Conservation (phyloP, 306 rosid species). For the Cicer arietinum region DNA sequence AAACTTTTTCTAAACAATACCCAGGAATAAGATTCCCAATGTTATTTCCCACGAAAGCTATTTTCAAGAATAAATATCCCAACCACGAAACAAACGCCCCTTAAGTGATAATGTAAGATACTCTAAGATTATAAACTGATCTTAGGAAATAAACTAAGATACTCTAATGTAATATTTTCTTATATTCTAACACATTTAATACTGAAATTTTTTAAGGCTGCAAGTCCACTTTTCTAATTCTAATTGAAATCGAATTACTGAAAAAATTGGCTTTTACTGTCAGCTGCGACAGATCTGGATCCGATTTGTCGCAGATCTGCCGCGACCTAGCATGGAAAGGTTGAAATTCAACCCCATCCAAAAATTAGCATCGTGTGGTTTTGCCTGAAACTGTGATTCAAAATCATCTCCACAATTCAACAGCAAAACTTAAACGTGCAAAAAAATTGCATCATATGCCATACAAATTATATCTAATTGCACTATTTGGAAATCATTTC, state of each 20-base stretch:
- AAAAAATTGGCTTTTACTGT: not conserved
- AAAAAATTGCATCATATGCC: not conserved
- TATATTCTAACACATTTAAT: not conserved
- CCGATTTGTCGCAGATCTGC: conserved; percentile 31
- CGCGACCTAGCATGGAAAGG: conserved; percentile 10
- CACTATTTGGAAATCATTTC: conserved; percentile 2
- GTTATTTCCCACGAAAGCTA: too few species aligned
- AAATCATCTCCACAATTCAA: conserved; percentile 30
- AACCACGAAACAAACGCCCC: too few species aligned
- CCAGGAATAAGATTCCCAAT: too few species aligned
- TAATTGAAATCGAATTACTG: not conserved
- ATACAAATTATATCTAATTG: conserved; percentile 19
- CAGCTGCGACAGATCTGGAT: conserved; percentile 12
- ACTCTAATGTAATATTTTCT: too few species aligned
- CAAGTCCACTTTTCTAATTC: not conserved
- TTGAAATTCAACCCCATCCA: not conserved
- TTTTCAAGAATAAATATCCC: too few species aligned
- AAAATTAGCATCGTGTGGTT: not conserved
- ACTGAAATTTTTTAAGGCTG: not conserved
- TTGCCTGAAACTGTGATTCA: not conserved
- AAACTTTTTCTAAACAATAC: too few species aligned
- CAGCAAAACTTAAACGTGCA: not conserved
- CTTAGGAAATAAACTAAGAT: too few species aligned
- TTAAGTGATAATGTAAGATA: too few species aligned
- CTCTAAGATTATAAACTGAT: too few species aligned